phyloP scores from a whole-genome alignment of 2,329 filamentous ascomycete genomes.

The Onygenales sp. region DNA sequence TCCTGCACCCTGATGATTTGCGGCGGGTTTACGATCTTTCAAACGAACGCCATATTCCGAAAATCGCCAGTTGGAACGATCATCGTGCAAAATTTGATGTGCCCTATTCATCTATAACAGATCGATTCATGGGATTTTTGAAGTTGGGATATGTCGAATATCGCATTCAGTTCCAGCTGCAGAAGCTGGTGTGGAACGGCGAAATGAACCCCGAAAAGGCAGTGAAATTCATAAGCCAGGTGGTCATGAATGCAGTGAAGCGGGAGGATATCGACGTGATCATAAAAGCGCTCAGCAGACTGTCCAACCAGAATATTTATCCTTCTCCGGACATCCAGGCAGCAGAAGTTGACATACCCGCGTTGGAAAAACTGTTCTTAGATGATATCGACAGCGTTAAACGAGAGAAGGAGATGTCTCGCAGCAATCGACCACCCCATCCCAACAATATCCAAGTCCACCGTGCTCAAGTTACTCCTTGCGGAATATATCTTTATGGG shows the following conservation, averaged over 20 bases:
- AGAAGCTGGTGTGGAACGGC: conserved; percentile 54
- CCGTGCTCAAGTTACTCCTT: conserved; percentile 51
- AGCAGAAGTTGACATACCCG: conserved; percentile 27
- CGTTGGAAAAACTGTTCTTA: conserved; percentile 33
- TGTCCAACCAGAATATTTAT: conserved; percentile 46
- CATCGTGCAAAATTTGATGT: conserved; percentile 1
- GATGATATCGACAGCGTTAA: neutral
- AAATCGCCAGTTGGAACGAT: conserved; percentile 15
- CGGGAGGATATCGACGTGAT: conserved; percentile 4
- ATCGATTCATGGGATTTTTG: conserved; percentile 10
- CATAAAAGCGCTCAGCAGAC: conserved; percentile 43
- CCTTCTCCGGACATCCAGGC: conserved; percentile 44
- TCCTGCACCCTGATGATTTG: conserved; percentile 19
- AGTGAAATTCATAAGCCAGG: conserved; percentile 34
- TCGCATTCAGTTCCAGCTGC: conserved; percentile 51
- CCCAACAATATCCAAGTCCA: conserved; percentile 43
- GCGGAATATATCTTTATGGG: conserved; percentile 40
- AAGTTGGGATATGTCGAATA: conserved; percentile 37
- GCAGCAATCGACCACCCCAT: conserved; percentile 1
- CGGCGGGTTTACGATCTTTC: conserved; percentile 18
- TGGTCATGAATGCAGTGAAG: conserved; percentile 21
- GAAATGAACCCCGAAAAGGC: conserved; percentile 50
- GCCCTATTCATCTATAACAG: conserved; percentile 4
- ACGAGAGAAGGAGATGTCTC: neutral
- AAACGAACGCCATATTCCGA: conserved; percentile 11